Evolutionary conservation across 805 yeast genomes (phyloP).

Genomic region (Pichia ethanolica): DNA sequence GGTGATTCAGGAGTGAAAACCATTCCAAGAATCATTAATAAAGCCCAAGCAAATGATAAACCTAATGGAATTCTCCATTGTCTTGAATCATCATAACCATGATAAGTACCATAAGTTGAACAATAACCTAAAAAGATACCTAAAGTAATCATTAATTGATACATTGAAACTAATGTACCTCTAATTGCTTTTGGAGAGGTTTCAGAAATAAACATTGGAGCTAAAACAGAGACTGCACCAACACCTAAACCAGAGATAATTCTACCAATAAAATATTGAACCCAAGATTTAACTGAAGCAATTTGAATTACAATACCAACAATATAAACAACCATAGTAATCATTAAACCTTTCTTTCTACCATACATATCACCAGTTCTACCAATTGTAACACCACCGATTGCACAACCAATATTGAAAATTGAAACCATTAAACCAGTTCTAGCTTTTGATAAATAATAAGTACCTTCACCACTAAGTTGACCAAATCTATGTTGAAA

Average conservation of each 20-base stretch:
- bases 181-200: conserved; percentile 62
- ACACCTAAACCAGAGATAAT: conserved; percentile 49
- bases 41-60: conserved; percentile 45
- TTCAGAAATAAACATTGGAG: conserved; percentile 59
- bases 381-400: conserved; percentile 59
- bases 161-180: conserved; percentile 64
- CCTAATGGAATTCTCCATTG: conserved; percentile 66
- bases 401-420: conserved; percentile 65
- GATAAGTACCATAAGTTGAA: conserved; percentile 56
- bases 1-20: conserved; percentile 65
- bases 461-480: conserved; percentile 31
- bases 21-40: conserved; percentile 43
- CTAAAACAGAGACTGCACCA: conserved; percentile 45
- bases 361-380: conserved; percentile 54
- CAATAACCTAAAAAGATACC: conserved; percentile 71
- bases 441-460: conserved; percentile 43
- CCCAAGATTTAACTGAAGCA: conserved; percentile 47
- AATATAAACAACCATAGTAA: conserved; percentile 48
- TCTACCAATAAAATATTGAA: conserved; percentile 59
- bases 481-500: conserved; percentile 48
- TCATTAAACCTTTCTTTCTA: conserved; percentile 49
- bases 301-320: conserved; percentile 58
- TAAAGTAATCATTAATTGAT: conserved; percentile 61
- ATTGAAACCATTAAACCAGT: conserved; percentile 61
- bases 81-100: conserved; percentile 37